phyloP scores from a whole-genome alignment of 2,329 filamentous ascomycete genomes.

The Diplodia seriata region DNA sequence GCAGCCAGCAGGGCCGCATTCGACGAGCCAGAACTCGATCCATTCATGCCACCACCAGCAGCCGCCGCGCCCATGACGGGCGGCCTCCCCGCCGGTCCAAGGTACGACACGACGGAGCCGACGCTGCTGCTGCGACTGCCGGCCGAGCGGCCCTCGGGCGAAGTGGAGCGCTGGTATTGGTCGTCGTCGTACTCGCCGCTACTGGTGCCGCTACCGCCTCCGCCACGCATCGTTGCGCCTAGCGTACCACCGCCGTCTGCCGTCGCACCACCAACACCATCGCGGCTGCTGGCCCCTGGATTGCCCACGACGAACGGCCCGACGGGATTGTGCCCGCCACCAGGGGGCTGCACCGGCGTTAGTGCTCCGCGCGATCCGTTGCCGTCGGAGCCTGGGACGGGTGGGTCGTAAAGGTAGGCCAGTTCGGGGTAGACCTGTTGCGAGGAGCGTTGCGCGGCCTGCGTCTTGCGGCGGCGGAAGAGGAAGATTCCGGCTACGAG shows the following conservation, averaged over 20 bases:
- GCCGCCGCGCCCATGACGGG: slow-evolving; percentile 2
- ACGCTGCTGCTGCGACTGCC: slow-evolving; percentile 11
- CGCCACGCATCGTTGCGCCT: slow-evolving; percentile 10
- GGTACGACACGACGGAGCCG: slow-evolving; percentile 10
- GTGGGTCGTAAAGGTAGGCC: slow-evolving; percentile 46
- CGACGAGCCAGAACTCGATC: slow-evolving; percentile 12
- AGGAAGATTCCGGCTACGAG: slow-evolving; percentile 45
- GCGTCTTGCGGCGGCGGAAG: slow-evolving; percentile 38
- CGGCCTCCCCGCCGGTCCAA: slow-evolving; percentile 1
- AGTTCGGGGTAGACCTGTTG: slow-evolving; percentile 44
- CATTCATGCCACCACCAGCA: not conserved
- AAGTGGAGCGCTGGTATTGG: not conserved
- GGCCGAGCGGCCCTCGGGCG: not conserved
- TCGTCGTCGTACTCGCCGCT: not conserved
- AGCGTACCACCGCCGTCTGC: not conserved
- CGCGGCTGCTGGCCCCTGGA: not conserved
- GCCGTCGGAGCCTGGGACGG: slow-evolving; percentile 6
- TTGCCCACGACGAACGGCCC: slow-evolving; percentile 9
- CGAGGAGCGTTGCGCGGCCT: slow-evolving; percentile 35
- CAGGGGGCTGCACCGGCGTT: not conserved
- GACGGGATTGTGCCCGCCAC: not conserved
- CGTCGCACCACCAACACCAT: not conserved
- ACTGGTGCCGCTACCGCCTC: not conserved
- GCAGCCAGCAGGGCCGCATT: slow-evolving; percentile 18
- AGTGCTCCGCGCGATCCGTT: not conserved